Evolutionary conservation across 2,329 filamentous ascomycete genomes (phyloP), one percentile per base, ranked within the genome.

Genomic region (Metarhizium rileyi): DNA sequence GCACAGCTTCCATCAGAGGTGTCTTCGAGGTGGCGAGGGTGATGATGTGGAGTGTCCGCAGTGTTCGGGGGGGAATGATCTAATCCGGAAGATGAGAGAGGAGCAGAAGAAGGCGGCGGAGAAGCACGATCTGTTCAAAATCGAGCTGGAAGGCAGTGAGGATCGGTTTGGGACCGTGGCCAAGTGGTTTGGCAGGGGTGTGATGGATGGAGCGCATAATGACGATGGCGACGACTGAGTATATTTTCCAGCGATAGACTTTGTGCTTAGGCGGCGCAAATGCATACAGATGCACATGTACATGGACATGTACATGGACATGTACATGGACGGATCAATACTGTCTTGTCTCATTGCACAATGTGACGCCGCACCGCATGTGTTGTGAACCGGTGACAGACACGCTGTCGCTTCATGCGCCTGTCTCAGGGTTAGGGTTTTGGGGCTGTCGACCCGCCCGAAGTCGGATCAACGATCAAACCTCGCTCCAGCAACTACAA

Each of bases 1-100:
- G 66, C 93, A 98, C 66, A 90, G 85, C 53, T 98, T 96, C 74
- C 93, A 98, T 64, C 88, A 95, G 69, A 78, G 87, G 43, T 98
- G 91, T 66, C 71, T 98, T 62, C 70, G 75, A 47, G 65, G 65
- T 12, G 71, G 70, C 26, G 72, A 73, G 10, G 82, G 84, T 23
- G 73, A 73, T 6, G 81, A 83, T 47, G 77, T 83, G 0, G 90
- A 96, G 66, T 98, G 93, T 63, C 90, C 91, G 9, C 77, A 89
- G 30, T 98, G 93, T 61, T 83, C 86, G 25, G 76, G 81, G 20
- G 84, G 87, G 53, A 96, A 97, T 61, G 83, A 88, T 22, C 93
- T 90, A 1, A 90, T 97, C 51, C 81, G 86, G 53, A 89, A 91
- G 50, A 91, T 97, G 64, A 80, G 89, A 53, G 79, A 82, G 60